These are phyloP conservation scores for Sclerotinia minor DNA, from an alignment of 2,329 filamentous ascomycete genomes.

Conservation along the genomic window DNA sequence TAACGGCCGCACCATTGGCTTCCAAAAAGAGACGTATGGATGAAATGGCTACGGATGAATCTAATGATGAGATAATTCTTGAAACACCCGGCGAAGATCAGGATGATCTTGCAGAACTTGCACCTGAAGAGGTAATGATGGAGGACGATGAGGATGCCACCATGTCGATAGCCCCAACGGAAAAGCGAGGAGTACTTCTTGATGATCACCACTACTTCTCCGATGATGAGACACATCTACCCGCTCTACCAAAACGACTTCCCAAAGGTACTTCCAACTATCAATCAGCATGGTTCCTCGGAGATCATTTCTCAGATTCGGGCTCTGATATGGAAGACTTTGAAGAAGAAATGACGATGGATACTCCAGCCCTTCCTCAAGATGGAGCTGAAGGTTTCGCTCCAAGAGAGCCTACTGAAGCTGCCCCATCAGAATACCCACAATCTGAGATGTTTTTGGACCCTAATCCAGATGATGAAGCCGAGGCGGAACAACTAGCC, in stretches of 20 bases:
- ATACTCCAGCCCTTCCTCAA: constrained; percentile 66
- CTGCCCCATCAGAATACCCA: constrained; percentile 82
- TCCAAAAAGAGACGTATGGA: constrained; percentile 62
- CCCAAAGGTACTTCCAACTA: constrained; percentile 92
- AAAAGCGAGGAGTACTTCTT: constrained; percentile 83
- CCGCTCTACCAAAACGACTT: constrained; percentile 67
- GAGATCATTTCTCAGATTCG: constrained; percentile 70
- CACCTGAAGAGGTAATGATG: constrained; percentile 84
- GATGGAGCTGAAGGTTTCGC: constrained; percentile 76
- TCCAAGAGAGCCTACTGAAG: constrained; percentile 70
- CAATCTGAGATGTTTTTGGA: constrained; percentile 88
- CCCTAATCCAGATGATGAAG: constrained; percentile 77
- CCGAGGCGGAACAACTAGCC: constrained; percentile 72
- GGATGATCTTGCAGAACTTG: constrained; percentile 79
- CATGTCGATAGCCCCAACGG: constrained; percentile 50
- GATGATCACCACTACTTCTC: constrained; percentile 99
- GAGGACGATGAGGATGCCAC: constrained; percentile 58
- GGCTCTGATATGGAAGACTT: constrained; percentile 79
- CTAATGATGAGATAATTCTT: constrained; percentile 56
- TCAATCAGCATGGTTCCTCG: constrained; percentile 91
- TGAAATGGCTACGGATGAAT: constrained; percentile 67
- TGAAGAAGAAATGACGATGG: constrained; percentile 58
- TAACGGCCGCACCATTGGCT: constrained; percentile 71
- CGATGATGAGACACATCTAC: constrained; percentile 70
- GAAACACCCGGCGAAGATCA: constrained; percentile 75